These are phyloP conservation scores for Sporothrix variecibatus DNA, from an alignment of 2,329 filamentous ascomycete species.

Conservation along the genomic window DNA sequence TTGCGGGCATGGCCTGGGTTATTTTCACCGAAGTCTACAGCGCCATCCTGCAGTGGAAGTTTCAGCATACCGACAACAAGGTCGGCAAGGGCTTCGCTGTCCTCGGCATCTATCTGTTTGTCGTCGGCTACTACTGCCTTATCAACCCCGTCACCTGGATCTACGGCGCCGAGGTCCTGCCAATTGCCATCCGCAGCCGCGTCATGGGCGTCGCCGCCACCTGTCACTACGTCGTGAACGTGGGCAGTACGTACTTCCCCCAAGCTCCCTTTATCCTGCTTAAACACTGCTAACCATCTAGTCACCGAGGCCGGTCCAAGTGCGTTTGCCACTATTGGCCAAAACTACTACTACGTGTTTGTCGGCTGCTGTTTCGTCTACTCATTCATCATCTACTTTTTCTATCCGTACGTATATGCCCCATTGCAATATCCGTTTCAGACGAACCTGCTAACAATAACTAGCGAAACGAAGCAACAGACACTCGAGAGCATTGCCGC, in stretches of 20 bases:
- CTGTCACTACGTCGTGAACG: constrained; percentile 57
- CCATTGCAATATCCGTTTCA: not conserved
- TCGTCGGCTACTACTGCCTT: constrained; percentile 56
- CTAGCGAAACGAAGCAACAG: constrained; percentile 48
- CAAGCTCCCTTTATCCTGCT: not conserved
- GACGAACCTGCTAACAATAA: not conserved
- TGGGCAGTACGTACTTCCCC: constrained; percentile 38
- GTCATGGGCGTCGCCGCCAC: constrained; percentile 57
- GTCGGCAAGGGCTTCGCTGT: constrained; percentile 62
- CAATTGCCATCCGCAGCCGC: constrained; percentile 55
- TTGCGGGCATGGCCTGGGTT: constrained; percentile 53
- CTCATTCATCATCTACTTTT: constrained; percentile 54
- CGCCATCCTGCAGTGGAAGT: constrained; percentile 59
- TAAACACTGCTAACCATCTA: not conserved
- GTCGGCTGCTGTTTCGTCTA: constrained; percentile 55
- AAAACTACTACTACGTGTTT: constrained; percentile 64
- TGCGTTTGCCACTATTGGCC: constrained; percentile 57
- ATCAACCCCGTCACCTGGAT: constrained; percentile 57
- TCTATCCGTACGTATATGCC: constrained; percentile 45
- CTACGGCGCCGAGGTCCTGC: constrained; percentile 57
- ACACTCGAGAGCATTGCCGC: constrained; percentile 52
- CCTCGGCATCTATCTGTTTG: constrained; percentile 61
- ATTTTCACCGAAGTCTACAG: constrained; percentile 60
- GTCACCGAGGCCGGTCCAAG: constrained; percentile 56
- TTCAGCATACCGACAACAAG: constrained; percentile 50